These are phyloP conservation scores for Penicillium aurantiogriseum DNA, from an alignment of 2,329 filamentous ascomycete genomes.

Conservation along the genomic window DNA sequence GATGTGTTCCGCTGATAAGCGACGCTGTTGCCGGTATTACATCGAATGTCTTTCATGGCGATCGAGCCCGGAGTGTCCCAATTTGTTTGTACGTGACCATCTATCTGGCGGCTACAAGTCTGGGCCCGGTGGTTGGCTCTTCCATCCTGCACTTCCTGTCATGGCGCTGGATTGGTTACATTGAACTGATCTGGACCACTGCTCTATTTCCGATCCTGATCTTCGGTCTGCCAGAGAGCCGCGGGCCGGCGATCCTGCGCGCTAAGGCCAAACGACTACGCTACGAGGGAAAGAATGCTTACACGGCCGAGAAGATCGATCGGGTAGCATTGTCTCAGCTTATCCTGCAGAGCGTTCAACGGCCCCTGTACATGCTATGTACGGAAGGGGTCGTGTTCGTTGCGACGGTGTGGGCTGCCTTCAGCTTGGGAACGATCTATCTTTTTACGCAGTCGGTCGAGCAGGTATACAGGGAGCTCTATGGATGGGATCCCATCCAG, in stretches of 20 bases:
- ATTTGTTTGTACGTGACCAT: conserved; percentile 44
- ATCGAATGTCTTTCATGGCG: conserved; percentile 38
- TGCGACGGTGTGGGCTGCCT: conserved; percentile 44
- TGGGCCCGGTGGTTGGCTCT: conserved; percentile 45
- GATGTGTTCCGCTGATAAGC: conserved; percentile 44
- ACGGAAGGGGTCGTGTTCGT: conserved; percentile 43
- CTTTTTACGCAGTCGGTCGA: conserved; percentile 41
- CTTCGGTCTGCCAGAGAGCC: conserved; percentile 41
- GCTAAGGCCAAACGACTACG: conserved; percentile 38
- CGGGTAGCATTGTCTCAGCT: background rate
- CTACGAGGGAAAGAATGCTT: conserved; percentile 26
- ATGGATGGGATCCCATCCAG: conserved; percentile 32
- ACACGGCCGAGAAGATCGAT: conserved; percentile 16
- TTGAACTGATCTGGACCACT: conserved; percentile 44
- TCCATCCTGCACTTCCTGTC: conserved; percentile 31
- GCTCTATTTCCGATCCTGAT: conserved; percentile 43
- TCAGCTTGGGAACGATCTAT: conserved; percentile 44
- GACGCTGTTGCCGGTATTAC: conserved; percentile 41
- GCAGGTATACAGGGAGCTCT: conserved; percentile 38
- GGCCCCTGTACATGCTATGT: conserved; percentile 36
- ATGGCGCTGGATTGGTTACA: conserved; percentile 47
- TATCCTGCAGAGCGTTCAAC: conserved; percentile 35
- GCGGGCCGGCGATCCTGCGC: conserved; percentile 42
- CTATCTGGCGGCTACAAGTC: conserved; percentile 41
- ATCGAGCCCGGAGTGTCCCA: conserved; percentile 40